Conservation (phyloP, 2,329 filamentous ascomycete species). For the Neonectria hederae region DNA sequence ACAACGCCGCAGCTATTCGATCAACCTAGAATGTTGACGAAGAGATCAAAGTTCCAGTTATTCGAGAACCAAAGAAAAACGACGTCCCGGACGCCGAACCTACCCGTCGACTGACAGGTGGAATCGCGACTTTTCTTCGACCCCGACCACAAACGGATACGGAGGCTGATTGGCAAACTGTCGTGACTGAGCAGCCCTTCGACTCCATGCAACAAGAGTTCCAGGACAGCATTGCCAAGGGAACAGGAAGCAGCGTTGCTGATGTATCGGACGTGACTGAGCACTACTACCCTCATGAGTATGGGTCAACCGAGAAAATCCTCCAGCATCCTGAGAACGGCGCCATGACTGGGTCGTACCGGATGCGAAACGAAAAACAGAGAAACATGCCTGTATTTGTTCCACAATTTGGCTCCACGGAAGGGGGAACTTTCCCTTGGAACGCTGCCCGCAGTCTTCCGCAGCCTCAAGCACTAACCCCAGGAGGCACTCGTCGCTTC, state of each 20-base stretch:
- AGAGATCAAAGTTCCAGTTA: constrained; percentile 49
- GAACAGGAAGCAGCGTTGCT: constrained; percentile 56
- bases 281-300: constrained; percentile 32
- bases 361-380: constrained; percentile 37
- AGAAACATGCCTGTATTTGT: constrained; percentile 33
- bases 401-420: constrained; percentile 29
- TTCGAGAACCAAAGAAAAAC: constrained; percentile 25
- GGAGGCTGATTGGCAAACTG: constrained; percentile 50
- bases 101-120: constrained; percentile 24
- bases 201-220: constrained; percentile 33
- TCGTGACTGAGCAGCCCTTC: constrained; percentile 44
- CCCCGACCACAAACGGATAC: constrained; percentile 28
- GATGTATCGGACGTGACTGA: constrained; percentile 52
- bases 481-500: constrained; percentile 39
- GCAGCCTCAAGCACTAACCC: constrained; percentile 33
- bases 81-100: constrained; percentile 6
- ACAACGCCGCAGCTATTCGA: constrained; percentile 49
- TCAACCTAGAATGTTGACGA: constrained; percentile 54
- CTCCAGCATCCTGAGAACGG: constrained; percentile 39
- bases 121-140: constrained; percentile 33
- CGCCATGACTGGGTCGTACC: constrained; percentile 23
- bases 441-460: constrained; percentile 37
- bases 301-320: constrained; percentile 40
- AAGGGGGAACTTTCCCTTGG: constrained; percentile 25
- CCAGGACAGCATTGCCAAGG: constrained; percentile 40